Evolutionary conservation across 139 green algal species (phyloP).

Genomic region (Chlorella sp.): DNA sequence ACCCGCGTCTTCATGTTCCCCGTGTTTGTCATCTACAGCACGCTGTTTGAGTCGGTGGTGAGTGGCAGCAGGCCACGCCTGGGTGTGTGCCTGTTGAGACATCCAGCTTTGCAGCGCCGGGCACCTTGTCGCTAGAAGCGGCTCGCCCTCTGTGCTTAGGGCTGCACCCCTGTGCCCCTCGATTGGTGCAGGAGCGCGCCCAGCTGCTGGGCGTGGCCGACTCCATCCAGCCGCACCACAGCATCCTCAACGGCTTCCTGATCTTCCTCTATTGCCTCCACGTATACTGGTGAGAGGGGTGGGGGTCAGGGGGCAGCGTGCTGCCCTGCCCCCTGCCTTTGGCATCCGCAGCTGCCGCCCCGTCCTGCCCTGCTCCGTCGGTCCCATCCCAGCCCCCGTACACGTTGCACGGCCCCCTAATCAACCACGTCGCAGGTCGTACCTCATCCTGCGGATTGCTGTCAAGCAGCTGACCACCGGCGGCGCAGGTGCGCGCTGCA

Average conservation of each 20-base stretch:
- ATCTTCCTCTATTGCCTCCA: conserved; percentile 82
- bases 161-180: background rate
- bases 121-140: background rate
- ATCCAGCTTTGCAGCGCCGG: background rate
- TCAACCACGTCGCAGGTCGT: conserved; percentile 54
- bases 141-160: background rate
- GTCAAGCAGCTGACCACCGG: conserved; percentile 47
- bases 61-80: background rate
- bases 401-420: no score
- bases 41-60: conserved; percentile 55
- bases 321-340: background rate
- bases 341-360: background rate
- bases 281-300: conserved; percentile 77
- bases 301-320: background rate
- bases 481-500: background rate
- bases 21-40: conserved; percentile 62
- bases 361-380: no score
- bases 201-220: conserved; percentile 59
- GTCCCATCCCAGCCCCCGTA: no score
- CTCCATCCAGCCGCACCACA: conserved; percentile 71
- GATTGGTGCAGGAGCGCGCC: conserved; percentile 39
- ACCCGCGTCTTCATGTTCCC: conserved; percentile 71
- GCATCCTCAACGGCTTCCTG: conserved; percentile 83
- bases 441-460: conserved; percentile 70
- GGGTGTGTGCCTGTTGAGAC: background rate